phyloP scores from a whole-genome alignment of 768 basidiomycete species.

The Strobilomyces dryophilus region DNA sequence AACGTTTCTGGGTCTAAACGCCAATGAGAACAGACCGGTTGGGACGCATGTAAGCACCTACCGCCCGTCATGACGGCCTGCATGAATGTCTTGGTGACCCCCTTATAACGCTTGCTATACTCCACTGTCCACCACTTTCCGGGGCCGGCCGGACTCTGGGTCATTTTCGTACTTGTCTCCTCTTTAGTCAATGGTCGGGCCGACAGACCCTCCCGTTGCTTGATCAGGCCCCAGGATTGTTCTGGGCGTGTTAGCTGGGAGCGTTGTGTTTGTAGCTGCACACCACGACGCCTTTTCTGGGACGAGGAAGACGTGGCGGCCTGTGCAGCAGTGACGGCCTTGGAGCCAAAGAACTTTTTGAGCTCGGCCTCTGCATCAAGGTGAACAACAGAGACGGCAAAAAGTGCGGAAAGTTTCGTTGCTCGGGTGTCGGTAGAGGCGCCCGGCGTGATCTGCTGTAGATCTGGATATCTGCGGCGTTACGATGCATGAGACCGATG shows the following conservation, averaged over 20 bases:
- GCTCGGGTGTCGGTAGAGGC: conserved; percentile 26
- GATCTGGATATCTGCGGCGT: conserved; percentile 46
- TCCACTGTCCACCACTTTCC: conserved; percentile 91
- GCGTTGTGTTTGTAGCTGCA: conserved; percentile 38
- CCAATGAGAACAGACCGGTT: neutral
- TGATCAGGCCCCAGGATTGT: conserved; percentile 68
- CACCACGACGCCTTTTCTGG: conserved; percentile 37
- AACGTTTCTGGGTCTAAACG: conserved; percentile 71
- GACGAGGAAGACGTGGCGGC: conserved; percentile 32
- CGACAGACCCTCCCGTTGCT: conserved; percentile 68
- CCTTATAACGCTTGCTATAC: conserved; percentile 81
- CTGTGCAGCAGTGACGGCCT: conserved; percentile 71
- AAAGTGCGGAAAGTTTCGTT: conserved; percentile 47
- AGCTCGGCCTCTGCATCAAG: conserved; percentile 90
- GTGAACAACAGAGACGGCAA: conserved; percentile 75
- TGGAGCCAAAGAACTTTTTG: conserved; percentile 89
- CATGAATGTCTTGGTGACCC: conserved; percentile 77
- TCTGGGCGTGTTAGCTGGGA: conserved; percentile 79
- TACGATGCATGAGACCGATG: neutral
- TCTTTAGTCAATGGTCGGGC: conserved; percentile 52
- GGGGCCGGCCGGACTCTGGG: conserved; percentile 37
- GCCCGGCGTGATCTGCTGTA: conserved; percentile 34
- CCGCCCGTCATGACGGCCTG: conserved; percentile 78
- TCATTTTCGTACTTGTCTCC: conserved; percentile 47
- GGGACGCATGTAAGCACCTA: conserved; percentile 32